Evolutionary conservation across 139 green algal genomes (phyloP), one percentile per base, ranked within the genome.

Genomic region (Haematococcus sp.): DNA sequence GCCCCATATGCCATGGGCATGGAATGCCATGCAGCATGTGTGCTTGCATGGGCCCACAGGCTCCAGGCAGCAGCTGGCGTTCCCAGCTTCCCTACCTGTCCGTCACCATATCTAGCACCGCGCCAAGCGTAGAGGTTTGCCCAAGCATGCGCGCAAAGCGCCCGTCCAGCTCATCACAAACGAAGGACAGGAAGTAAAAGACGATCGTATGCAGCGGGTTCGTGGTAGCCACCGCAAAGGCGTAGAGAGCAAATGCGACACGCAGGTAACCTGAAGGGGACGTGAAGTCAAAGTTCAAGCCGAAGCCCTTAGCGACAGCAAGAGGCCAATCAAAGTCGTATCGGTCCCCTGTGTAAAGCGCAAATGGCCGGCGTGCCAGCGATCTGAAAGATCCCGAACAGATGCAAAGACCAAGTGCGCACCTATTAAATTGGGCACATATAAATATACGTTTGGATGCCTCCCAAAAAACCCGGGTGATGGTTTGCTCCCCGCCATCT

Each of bases 71-170:
- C 30, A 63, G 16, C n/a, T n/a, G n/a, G n/a, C n/a, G n/a, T n/a
- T n/a, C n/a, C n/a, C n/a, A n/a, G n/a, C n/a, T n/a, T n/a, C n/a
- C n/a, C n/a, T n/a, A 86, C 86, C 91, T 89, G 86, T 98, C 94
- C 1, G 94, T 98, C 2, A 98, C 95, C 95, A 99, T 99, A 76
- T 99, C 95, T 1, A 99, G 79, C 23, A 99, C 92, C 0, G 87
- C 87, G 0, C 95, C 95, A 9, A 99, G 80, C 3, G 86, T 97
- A 22, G 89, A 95, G 0, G 81, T 91, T 67, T 98, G 94, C 63
- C 90, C 80, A 9, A 97, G 85, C 70, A 84, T 81, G 33, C 94
- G 79, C 0, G 95, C 95, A 68, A 93, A 93, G 9, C 93, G 81
- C 0, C 95, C 95, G 71, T 99, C 95, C 43, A 97, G 80, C 64